Percentiles rank a stretch among this genome's conserved stretches.
Evolutionary conservation across 2,329 filamentous ascomycete genomes (phyloP).

Genomic region (Metarhizium robertsii): DNA sequence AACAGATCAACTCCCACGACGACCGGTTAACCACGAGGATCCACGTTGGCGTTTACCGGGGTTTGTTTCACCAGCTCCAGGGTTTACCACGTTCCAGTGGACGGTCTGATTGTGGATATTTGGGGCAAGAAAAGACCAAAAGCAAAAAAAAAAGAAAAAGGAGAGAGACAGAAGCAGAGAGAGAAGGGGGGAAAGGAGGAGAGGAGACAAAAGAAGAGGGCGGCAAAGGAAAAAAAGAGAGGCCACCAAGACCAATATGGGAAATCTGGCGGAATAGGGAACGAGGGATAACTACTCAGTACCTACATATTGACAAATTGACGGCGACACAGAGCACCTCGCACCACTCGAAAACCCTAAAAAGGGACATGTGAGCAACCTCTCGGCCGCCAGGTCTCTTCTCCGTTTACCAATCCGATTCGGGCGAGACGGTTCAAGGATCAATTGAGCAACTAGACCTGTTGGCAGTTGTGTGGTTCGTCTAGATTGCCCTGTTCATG

Average conservation of each 20-base stretch:
- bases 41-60: not conserved
- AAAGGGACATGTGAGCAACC: not conserved
- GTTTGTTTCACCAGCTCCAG: conserved; percentile 4
- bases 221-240: not conserved
- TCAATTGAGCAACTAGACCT: not conserved
- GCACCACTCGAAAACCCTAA: not conserved
- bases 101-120: not conserved
- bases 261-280: not conserved
- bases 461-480: not conserved
- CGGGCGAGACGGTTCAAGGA: not conserved
- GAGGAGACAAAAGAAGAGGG: no score
- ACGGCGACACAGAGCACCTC: not conserved
- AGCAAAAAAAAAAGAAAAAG: no score
- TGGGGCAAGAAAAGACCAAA: not conserved
- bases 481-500: not conserved
- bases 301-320: not conserved
- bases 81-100: conserved; percentile 1
- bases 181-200: no score
- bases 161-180: no score
- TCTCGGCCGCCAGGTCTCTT: not conserved
- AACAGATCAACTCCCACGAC: not conserved
- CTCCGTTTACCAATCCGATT: not conserved
- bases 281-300: not conserved
- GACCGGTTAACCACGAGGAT: not conserved
- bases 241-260: not conserved